phyloP scores from a whole-genome alignment of 768 basidiomycete species.

The Porpolomopsis calyptriformis region DNA sequence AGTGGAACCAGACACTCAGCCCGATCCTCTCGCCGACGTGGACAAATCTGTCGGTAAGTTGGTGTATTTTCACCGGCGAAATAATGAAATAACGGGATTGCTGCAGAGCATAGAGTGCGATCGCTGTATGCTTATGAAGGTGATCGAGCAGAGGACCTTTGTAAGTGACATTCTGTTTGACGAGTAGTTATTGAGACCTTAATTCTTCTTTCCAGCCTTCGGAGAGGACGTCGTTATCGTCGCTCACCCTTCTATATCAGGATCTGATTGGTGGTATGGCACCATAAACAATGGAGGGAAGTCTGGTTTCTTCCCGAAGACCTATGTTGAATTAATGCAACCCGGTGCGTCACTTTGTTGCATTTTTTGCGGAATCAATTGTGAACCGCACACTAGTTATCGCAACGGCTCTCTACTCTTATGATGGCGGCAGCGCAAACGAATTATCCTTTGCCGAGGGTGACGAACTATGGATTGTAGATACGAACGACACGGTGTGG shows the following conservation, averaged over 20 bases:
- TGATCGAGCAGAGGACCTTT: slow-evolving; percentile 80
- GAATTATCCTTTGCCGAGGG: slow-evolving; percentile 84
- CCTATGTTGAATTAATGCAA: slow-evolving; percentile 69
- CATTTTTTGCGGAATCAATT: too few relatives aligned
- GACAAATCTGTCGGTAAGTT: slow-evolving; percentile 51
- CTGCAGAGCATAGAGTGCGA: slow-evolving; percentile 60
- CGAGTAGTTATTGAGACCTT: neutral
- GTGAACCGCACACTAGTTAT: slow-evolving; percentile 29
- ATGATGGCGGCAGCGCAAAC: slow-evolving; percentile 57
- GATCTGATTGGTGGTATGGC: slow-evolving; percentile 92
- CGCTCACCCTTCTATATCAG: slow-evolving; percentile 79
- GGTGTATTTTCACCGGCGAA: slow-evolving; percentile 6
- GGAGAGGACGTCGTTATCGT: slow-evolving; percentile 64
- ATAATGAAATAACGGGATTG: slow-evolving; percentile 1
- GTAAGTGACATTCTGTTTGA: slow-evolving; percentile 33
- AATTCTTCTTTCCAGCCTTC: slow-evolving; percentile 44
- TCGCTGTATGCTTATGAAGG: slow-evolving; percentile 80
- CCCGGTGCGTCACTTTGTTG: slow-evolving; percentile 57
- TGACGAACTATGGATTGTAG: slow-evolving; percentile 68
- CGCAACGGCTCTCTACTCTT: slow-evolving; percentile 76
- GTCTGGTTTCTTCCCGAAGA: slow-evolving; percentile 83
- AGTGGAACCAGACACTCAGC: slow-evolving; percentile 33
- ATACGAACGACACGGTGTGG: slow-evolving; percentile 80
- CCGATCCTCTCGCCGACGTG: slow-evolving; percentile 60
- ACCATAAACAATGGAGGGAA: slow-evolving; percentile 51